phyloP scores from a whole-genome alignment of 2,329 filamentous ascomycete genomes.

The Fusarium sp. region DNA sequence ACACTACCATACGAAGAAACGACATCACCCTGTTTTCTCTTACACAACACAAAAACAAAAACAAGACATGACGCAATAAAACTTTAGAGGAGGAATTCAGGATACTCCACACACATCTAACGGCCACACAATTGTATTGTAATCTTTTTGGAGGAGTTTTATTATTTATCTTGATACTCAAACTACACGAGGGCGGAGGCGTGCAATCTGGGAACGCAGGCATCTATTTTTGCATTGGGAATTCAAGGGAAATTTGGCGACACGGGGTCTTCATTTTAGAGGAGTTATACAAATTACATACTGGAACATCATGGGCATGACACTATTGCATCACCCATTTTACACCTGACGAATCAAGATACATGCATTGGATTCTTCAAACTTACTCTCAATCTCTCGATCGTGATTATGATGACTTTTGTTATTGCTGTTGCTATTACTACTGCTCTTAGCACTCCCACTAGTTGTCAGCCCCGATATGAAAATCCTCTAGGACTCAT shows the following conservation, averaged over 20 bases:
- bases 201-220: slow-evolving; percentile 12
- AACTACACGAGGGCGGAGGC: slow-evolving; percentile 17
- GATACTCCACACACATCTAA: slow-evolving; percentile 25
- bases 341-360: slow-evolving; percentile 30
- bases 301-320: not conserved
- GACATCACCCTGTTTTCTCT: not conserved
- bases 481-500: slow-evolving; percentile 21
- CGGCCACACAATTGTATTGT: slow-evolving; percentile 33
- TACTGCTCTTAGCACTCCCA: not conserved
- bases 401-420: not conserved
- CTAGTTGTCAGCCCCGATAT: slow-evolving; percentile 1
- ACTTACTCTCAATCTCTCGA: not conserved
- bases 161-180: slow-evolving; percentile 1
- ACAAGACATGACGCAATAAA: slow-evolving; percentile 15
- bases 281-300: slow-evolving; percentile 11
- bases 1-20: not conserved
- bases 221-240: slow-evolving; percentile 26
- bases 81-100: slow-evolving; percentile 24
- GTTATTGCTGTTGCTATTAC: not conserved
- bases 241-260: slow-evolving; percentile 28
- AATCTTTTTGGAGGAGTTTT: slow-evolving; percentile 16
- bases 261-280: slow-evolving; percentile 26
- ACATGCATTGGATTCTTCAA: slow-evolving; percentile 19
- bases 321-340: slow-evolving; percentile 18
- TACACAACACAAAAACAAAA: slow-evolving; percentile 1